Evolutionary conservation across 2,329 filamentous ascomycete species (phyloP).

Genomic region (Fusarium musae): DNA sequence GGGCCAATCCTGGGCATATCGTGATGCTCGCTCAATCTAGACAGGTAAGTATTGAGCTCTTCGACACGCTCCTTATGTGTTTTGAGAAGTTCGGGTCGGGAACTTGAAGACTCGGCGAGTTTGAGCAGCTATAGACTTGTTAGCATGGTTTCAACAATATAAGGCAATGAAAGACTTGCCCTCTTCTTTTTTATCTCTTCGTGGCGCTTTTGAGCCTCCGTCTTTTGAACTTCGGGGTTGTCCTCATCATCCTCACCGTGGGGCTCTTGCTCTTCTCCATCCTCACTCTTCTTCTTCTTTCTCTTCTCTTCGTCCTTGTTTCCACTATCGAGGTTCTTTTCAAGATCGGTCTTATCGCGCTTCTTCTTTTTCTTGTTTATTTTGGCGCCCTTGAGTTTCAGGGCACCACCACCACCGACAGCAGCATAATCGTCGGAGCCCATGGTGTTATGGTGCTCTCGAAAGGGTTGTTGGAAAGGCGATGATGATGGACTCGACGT

Average conservation of each 20-base stretch:
- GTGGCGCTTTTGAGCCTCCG: slow-evolving; percentile 82
- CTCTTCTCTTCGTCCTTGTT: slow-evolving; percentile 21
- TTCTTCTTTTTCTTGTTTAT: slow-evolving; percentile 73
- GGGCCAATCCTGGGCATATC: slow-evolving; percentile 85
- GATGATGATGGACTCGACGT: slow-evolving; percentile 1
- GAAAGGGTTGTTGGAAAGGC: not conserved
- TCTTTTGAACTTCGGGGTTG: slow-evolving; percentile 67
- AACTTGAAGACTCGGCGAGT: slow-evolving; percentile 69
- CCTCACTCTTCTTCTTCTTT: slow-evolving; percentile 42
- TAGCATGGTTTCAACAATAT: not conserved
- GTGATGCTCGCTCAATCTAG: slow-evolving; percentile 93
- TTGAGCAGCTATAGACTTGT: slow-evolving; percentile 74
- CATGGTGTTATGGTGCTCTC: slow-evolving; percentile 59
- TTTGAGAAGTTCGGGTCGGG: slow-evolving; percentile 83
- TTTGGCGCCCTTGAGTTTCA: slow-evolving; percentile 86
- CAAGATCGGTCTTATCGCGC: slow-evolving; percentile 58
- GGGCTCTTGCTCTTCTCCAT: slow-evolving; percentile 44
- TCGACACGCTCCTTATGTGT: slow-evolving; percentile 97
- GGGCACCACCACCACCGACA: slow-evolving; percentile 73
- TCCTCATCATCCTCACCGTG: slow-evolving; percentile 49
- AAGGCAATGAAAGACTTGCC: slow-evolving; percentile 61
- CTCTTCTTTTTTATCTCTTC: slow-evolving; percentile 85
- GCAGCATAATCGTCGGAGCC: slow-evolving; percentile 79
- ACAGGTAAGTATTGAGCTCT: slow-evolving; percentile 93
- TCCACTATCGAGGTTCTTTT: slow-evolving; percentile 57